Base-by-base conservation (phyloP, 116 monocot species). In the Posidonia oceanica region DNA sequence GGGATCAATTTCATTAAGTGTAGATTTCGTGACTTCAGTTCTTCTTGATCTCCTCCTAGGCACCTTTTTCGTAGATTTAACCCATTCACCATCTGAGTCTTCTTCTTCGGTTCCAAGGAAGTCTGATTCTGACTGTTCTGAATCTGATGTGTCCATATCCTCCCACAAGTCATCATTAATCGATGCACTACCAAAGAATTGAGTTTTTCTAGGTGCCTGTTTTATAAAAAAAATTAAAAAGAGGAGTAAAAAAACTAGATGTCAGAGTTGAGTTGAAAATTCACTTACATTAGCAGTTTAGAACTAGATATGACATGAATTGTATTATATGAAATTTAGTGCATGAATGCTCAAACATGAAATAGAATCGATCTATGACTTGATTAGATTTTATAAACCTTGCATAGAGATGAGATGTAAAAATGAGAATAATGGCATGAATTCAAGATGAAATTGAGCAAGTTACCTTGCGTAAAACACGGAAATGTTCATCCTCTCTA, bases 111-210 rank as follows among this genome's bases (percentile, higher is more conserved):
- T 37, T 63, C 67, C 75, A 64, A 48, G 59, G 37, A 59, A 39
- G 48, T 83, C 80, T 4, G 48, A 48, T 7, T 48, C 48, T 48
- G 48, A 48, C 3, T 74, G 60, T 37, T 79, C 86, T 3, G 86
- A 82, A 3, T 82, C 85, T 14, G 84, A 88, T 13, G 80, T 88
- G 38, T 96, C 96, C 96, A 96, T 96, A 57, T 96, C 96, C 59
- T 81, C 84, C 20, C 64, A 48, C 61, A 74, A 73, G 3, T 75
- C 77, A n/a, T 66, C 21, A 63, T 55, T 64, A 54, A 58, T 72
- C 14, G 55, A 59, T 37, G 37, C 63, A 67, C 17, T 29, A 29
- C 29, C n/a, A n/a, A 76, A 75, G 21, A 36, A 23, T 36, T 69
- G 75, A 59, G 80, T 78, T 12, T 55, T 69, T 71, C 77, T 77